These are phyloP conservation scores for Suillus americanus DNA, from an alignment of 768 basidiomycete genomes.

Conservation along the genomic window DNA sequence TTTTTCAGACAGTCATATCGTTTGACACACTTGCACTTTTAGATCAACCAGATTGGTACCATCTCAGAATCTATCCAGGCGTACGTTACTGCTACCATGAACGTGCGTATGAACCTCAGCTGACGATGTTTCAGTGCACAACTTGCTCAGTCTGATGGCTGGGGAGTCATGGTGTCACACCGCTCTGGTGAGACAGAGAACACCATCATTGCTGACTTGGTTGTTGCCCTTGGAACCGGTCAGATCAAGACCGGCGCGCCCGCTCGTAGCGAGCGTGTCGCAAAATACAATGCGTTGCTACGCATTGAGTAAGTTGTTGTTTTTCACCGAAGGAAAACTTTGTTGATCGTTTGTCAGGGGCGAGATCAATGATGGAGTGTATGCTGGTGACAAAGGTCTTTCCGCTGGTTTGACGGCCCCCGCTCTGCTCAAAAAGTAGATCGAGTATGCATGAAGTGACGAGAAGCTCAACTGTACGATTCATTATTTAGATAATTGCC, in stretches of 20 bases:
- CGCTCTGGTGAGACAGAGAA: conserved; percentile 98
- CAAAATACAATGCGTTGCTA: conserved; percentile 88
- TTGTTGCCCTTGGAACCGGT: conserved; percentile 88
- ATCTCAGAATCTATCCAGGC: conserved; percentile 99
- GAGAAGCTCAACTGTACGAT: conserved; percentile 26
- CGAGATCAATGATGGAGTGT: conserved; percentile 70
- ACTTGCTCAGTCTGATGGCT: conserved; percentile 91
- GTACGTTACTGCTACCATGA: conserved; percentile 46
- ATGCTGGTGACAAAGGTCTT: conserved; percentile 77
- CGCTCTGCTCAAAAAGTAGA: conserved; percentile 66
- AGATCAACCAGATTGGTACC: conserved; percentile 99
- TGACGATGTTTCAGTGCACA: conserved; percentile 63
- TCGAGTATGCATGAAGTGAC: conserved; percentile 2
- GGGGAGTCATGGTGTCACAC: conserved; percentile 99
- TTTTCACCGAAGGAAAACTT: conserved; percentile 8
- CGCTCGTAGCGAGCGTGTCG: conserved; percentile 93
- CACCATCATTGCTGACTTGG: conserved; percentile 93
- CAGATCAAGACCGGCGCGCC: conserved; percentile 99
- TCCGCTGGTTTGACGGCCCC: conserved; percentile 76
- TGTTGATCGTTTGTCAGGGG: conserved; percentile 48
- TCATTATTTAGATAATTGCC: conserved; percentile 21
- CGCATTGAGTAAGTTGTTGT: conserved; percentile 75
- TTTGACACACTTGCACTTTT: conserved; percentile 6
- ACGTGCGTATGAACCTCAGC: conserved; percentile 5
- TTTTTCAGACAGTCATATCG: neutral